Evolutionary conservation across 2,329 filamentous ascomycete species (phyloP), one percentile per base, ranked within the genome.

Genomic region (Calonectria multiphialidica): DNA sequence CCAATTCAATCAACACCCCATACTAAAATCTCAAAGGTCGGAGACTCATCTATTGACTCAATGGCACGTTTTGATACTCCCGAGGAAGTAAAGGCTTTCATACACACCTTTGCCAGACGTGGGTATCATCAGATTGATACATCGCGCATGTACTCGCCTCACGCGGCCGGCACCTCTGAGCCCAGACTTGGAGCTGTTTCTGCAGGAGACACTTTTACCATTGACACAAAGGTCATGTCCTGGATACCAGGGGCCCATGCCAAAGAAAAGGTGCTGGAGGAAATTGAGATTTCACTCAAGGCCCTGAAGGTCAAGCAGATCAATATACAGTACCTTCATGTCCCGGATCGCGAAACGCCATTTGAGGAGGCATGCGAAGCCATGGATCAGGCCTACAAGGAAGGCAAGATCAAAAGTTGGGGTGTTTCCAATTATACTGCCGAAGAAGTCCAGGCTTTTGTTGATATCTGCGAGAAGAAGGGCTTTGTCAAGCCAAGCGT

Each of bases 401-500:
- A 85, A 44, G 86, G 86, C 25, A 85, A 86, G 70, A 85, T 88
- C 74, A 83, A 84, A 75, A 73, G 81, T 0, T 87, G 87, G 70
- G 88, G 87, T 0, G 69, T 89, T 5, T 87, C 83, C 12, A 89
- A 88, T 74, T 88, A 84, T 74, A 80, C 80, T 0, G 83, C 83
- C 1, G 81, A 81, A 2, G 85, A 89, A 71, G 86, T 89, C 0
- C 81, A 85, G 62, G 67, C 82, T 53, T 81, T 88, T 3, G 66
- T 86, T 40, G 78, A 82, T 12, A 83, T 88, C 15, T 89, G 87
- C 73, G 81, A 85, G 44, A 72, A 83, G 21, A 78, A 83, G 5
- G 83, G 82, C 1, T 88, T 78, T 30, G 80, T 86, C 16, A 82
- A 82, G 67, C 87, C 87, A 0, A 81, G 78, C 5, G 84, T 87